Evolutionary conservation across 225 moss, liverwort and hornwort species (phyloP).

Genomic region (Polytrichum commune): DNA sequence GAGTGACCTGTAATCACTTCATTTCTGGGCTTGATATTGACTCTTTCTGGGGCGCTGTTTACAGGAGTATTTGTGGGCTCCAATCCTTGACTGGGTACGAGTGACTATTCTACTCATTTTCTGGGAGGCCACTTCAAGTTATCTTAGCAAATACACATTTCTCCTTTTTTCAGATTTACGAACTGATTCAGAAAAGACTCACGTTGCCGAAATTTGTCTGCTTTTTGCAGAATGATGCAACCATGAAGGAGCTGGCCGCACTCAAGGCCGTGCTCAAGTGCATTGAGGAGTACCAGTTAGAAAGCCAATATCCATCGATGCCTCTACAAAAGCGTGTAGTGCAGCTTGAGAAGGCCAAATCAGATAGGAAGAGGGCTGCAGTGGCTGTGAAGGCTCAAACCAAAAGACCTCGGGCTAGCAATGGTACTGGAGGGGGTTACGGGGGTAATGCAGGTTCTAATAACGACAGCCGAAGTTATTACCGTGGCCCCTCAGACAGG

Average conservation of each 20-base stretch:
- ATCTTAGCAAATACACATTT: slow-evolving; percentile 17
- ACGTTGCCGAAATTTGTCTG: slow-evolving; percentile 3
- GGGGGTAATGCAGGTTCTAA: slow-evolving; percentile 49
- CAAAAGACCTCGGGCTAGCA: slow-evolving; percentile 98
- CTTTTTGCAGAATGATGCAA: slow-evolving; percentile 87
- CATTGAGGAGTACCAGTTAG: slow-evolving; percentile 96
- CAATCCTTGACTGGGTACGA: slow-evolving; percentile 40
- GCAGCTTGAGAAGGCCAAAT: slow-evolving; percentile 97
- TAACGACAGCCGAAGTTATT: slow-evolving; percentile 76
- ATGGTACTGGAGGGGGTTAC: slow-evolving; percentile 72
- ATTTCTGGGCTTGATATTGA: slow-evolving; percentile 18
- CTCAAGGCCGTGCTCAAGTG: slow-evolving; percentile 98
- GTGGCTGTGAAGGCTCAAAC: slow-evolving; percentile 99
- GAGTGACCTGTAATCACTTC: slow-evolving; percentile 14
- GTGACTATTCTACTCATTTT: slow-evolving; percentile 37
- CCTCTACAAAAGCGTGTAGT: slow-evolving; percentile 97
- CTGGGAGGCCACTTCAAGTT: slow-evolving; percentile 24
- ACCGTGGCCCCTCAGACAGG: slow-evolving; percentile 83
- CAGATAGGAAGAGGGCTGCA: slow-evolving; percentile 97
- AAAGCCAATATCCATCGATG: slow-evolving; percentile 87
- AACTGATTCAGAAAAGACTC: slow-evolving; percentile 16
- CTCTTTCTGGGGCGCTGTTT: slow-evolving; percentile 34
- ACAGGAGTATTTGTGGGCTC: slow-evolving; percentile 33
- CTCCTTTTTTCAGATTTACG: background rate
- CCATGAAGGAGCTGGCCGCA: slow-evolving; percentile 99